phyloP scores from a whole-genome alignment of 768 basidiomycete genomes.

The Russula griseocarnosa region DNA sequence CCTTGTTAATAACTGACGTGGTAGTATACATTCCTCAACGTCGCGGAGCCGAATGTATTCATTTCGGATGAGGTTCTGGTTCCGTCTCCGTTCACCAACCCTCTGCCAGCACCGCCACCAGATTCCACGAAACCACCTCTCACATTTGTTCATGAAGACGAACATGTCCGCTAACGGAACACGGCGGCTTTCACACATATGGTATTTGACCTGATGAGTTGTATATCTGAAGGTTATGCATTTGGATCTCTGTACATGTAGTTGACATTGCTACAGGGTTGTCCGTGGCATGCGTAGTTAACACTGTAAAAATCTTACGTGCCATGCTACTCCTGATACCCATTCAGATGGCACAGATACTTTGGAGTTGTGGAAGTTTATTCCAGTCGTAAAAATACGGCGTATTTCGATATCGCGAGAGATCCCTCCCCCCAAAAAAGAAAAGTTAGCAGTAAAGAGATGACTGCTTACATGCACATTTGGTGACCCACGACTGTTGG shows the following conservation, averaged over 20 bases:
- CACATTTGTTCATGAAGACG: background rate
- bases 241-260: slow-evolving; percentile 15
- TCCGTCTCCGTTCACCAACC: background rate
- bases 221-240: slow-evolving; percentile 9
- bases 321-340: background rate
- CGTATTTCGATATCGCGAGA: background rate
- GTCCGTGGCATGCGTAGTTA: background rate
- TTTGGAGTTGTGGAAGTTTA: background rate
- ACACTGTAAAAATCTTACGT: background rate
- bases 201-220: slow-evolving; percentile 1
- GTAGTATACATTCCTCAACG: slow-evolving; percentile 23
- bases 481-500: background rate
- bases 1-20: background rate
- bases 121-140: background rate
- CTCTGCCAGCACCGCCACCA: background rate
- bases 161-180: background rate
- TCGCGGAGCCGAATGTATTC: slow-evolving; percentile 16
- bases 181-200: background rate
- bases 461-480: background rate
- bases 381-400: background rate
- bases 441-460: background rate
- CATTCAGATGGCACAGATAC: background rate
- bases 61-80: slow-evolving; percentile 1
- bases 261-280: slow-evolving; percentile 5
- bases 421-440: background rate